Evolutionary conservation across 805 yeast species (phyloP), one percentile per base, ranked within the genome.

Genomic region (Candida germanica): DNA sequence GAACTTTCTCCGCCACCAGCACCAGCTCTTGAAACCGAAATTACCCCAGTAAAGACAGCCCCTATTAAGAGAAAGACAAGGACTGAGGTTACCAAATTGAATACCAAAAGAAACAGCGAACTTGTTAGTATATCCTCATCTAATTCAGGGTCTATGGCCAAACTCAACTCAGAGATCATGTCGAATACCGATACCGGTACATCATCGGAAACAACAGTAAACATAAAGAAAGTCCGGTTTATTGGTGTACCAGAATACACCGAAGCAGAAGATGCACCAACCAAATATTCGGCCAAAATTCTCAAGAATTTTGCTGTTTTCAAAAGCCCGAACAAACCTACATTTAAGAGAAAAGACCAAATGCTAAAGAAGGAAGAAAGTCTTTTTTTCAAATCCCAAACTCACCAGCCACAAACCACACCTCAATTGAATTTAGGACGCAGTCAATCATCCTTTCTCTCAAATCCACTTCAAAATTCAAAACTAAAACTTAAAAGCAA

Each of bases 251-350:
- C 74, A 1, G 72, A 65, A 33, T 76, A 73, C 38, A 49, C 67
- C 2, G 75, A 68, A 22, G 75, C 67, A 5, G 82, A 76, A 49
- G 82, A 76, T 53, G 76, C 75, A 0, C 80, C 80, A 1, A 61
- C 77, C 7, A 55, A 52, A 28, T 64, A 63, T 35, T 50, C 69
- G 3, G 54, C 54, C 35, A 50, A 54, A 15, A 59, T 68, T 10
- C 43, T 68, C 20, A 61, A 58, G 47, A 61, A 65, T 44, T 68
- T 68, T 49, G 68, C 69, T 0, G 56, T 58, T 13, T 60, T 65
- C 40, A 55, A 50, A 36, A 39, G 42, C 11, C 57, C 59, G 7
- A 26, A 20, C 7, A 35, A 33, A 18, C 35, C 40, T 21, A 46
- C 48, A 6, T 51, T 56, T 38, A 58, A 52, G 44, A 59, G 59